These are phyloP conservation scores for Leccinum longicurvipes DNA, from an alignment of 768 basidiomycete genomes.

Conservation along the genomic window DNA sequence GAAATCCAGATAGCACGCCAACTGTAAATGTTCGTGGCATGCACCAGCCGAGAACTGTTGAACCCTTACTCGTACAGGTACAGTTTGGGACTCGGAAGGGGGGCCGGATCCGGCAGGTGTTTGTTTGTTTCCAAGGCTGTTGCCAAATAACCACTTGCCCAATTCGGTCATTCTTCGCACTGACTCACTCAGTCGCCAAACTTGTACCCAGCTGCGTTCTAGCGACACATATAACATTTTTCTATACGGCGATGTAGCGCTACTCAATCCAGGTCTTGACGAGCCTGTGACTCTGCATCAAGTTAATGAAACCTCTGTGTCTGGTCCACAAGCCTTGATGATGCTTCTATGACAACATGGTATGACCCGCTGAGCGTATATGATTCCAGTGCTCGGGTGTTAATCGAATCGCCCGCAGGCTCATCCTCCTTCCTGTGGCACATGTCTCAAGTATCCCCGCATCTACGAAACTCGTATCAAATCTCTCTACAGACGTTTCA, in stretches of 20 bases:
- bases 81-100: not conserved
- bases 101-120: slow-evolving; percentile 15
- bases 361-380: not conserved
- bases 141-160: slow-evolving; percentile 24
- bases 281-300: not conserved
- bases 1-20: not conserved
- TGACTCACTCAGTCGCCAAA: too few relatives aligned
- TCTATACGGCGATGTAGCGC: too few relatives aligned
- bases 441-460: slow-evolving; percentile 8
- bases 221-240: too few relatives aligned
- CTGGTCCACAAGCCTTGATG: not conserved
- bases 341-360: not conserved
- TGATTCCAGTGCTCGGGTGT: not conserved
- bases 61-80: slow-evolving; percentile 5
- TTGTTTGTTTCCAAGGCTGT: slow-evolving; percentile 30
- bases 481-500: not conserved
- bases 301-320: not conserved
- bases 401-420: not conserved
- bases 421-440: slow-evolving; percentile 5
- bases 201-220: too few relatives aligned
- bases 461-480: not conserved
- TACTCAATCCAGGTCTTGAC: not conserved
- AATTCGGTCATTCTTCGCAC: too few relatives aligned
- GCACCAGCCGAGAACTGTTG: not conserved
- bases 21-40: slow-evolving; percentile 1